These are phyloP conservation scores for Juglanconis oblonga DNA, from an alignment of 2,329 filamentous ascomycete genomes.

Conservation along the genomic window DNA sequence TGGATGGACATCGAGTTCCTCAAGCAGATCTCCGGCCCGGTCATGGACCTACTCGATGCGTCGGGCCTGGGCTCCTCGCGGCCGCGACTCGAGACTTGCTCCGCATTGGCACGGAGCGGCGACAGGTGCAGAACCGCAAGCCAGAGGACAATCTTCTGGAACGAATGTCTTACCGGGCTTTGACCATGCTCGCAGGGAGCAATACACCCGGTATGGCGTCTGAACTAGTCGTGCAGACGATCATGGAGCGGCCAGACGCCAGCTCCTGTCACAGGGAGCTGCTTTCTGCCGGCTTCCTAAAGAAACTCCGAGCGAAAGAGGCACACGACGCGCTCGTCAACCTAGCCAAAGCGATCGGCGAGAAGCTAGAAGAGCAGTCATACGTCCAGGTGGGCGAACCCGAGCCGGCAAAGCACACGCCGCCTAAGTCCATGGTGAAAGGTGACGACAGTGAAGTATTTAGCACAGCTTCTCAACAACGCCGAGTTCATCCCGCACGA, in stretches of 20 bases:
- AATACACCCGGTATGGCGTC: constrained; percentile 3
- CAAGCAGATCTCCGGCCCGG: neutral
- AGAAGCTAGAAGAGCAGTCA: constrained; percentile 12
- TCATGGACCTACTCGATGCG: neutral
- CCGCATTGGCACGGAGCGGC: neutral
- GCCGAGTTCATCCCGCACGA: constrained; percentile 7
- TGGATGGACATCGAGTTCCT: constrained; percentile 5
- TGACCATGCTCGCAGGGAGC: neutral
- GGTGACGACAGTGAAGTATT: constrained; percentile 14
- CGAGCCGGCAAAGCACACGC: constrained; percentile 1
- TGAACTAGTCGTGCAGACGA: constrained; percentile 6
- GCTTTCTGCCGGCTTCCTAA: constrained; percentile 1
- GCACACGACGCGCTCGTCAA: constrained; percentile 1
- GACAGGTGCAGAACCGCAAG: neutral
- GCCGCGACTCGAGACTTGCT: constrained; percentile 5
- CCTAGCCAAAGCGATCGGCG: constrained; percentile 5
- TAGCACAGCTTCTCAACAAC: constrained; percentile 12
- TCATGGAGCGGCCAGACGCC: constrained; percentile 11
- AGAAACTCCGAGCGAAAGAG: constrained; percentile 2
- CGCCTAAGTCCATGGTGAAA: constrained; percentile 7
- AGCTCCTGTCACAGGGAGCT: constrained; percentile 13
- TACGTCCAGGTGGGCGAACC: constrained; percentile 12
- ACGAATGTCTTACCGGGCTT: constrained; percentile 3
- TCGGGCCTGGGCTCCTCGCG: neutral
- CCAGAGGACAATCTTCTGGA: neutral